These are phyloP conservation scores for Triangularia setosa DNA, from an alignment of 2,329 filamentous ascomycete species.

Conservation along the genomic window DNA sequence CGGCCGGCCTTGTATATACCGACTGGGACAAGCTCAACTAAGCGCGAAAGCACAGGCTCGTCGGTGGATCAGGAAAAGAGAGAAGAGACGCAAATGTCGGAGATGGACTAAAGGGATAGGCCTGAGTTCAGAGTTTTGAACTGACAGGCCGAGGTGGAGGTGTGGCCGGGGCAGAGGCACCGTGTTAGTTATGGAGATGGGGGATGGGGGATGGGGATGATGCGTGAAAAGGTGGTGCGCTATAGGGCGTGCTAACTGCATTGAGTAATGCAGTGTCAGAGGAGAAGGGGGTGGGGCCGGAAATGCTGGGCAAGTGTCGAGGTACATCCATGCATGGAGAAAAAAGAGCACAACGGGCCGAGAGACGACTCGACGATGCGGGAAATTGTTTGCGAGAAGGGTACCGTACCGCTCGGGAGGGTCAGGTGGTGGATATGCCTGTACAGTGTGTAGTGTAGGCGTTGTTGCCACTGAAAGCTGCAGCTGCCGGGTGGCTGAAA, in stretches of 20 bases:
- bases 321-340: background rate
- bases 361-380: background rate
- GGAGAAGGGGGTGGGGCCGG: background rate
- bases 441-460: too few species aligned
- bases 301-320: background rate
- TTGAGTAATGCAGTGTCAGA: background rate
- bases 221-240: background rate
- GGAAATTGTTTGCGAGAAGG: background rate
- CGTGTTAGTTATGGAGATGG: background rate
- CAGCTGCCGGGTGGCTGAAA: background rate
- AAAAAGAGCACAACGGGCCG: background rate
- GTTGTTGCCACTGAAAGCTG: background rate
- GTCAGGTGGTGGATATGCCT: background rate
- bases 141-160: background rate
- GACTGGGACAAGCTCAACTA: conserved; percentile 20
- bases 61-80: background rate
- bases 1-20: conserved; percentile 23
- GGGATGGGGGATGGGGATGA: background rate
- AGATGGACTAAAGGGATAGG: background rate
- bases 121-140: conserved; percentile 1
- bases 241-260: background rate
- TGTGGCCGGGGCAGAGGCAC: background rate
- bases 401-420: background rate
- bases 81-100: background rate
- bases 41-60: conserved; percentile 10